Percentiles rank a stretch among this genome's conserved stretches.
phyloP scores from a whole-genome alignment of 169 alveolate genomes.

The Plasmodium blacklocki region DNA sequence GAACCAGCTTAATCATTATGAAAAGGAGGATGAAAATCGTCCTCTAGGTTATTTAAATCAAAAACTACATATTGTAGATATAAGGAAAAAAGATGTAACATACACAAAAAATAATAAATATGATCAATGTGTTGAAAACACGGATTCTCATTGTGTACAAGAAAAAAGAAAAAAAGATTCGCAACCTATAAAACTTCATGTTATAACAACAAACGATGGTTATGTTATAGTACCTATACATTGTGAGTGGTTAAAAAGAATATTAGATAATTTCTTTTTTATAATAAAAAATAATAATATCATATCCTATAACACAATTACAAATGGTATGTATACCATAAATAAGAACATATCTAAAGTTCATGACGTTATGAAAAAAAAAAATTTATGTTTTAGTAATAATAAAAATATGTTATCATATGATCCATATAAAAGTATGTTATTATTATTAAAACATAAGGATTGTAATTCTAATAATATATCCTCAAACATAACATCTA shows the following conservation, averaged over 20 bases:
- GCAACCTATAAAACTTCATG: background rate
- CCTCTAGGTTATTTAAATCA: background rate
- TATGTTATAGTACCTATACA: slow-evolving; percentile 70
- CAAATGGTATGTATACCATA: background rate
- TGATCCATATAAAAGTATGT: too few relatives aligned
- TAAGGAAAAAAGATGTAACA: background rate
- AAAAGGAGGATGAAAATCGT: background rate
- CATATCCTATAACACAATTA: slow-evolving; percentile 14
- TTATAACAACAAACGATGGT: slow-evolving; percentile 52
- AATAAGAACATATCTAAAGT: too few relatives aligned
- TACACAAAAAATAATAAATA: background rate
- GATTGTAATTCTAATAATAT: too few relatives aligned
- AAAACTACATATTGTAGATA: background rate
- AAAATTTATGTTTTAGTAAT: too few relatives aligned
- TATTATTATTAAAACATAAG: too few relatives aligned
- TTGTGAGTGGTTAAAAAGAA: slow-evolving; percentile 54
- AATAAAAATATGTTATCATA: too few relatives aligned
- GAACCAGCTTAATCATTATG: background rate
- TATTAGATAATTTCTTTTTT: slow-evolving; percentile 44
- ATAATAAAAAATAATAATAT: slow-evolving; percentile 33
- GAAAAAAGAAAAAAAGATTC: background rate
- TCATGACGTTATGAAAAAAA: too few relatives aligned
- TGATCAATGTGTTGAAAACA: background rate
- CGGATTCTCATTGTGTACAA: background rate
- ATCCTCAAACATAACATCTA: too few relatives aligned